Percentiles rank a stretch among this genome's conserved stretches.
phyloP scores from a whole-genome alignment of 106 monocot species.

The Apostasia shenzhenica region DNA sequence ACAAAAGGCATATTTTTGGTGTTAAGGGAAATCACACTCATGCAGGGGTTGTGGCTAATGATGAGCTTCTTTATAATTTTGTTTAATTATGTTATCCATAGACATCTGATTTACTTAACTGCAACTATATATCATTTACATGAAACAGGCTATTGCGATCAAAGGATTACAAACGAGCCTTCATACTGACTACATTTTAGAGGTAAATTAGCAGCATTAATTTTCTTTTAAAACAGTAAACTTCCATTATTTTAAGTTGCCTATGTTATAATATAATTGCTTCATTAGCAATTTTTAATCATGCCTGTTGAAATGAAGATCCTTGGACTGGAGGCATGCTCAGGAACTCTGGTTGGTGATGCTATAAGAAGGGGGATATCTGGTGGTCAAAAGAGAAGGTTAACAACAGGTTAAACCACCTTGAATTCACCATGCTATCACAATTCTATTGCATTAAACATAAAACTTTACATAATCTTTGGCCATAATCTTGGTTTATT shows the following conservation, averaged over 20 bases:
- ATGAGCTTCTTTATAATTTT: too few species aligned
- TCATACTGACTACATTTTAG: conserved; percentile 20
- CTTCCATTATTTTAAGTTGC: too few species aligned
- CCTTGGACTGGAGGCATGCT: conserved; percentile 10
- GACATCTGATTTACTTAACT: too few species aligned
- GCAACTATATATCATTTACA: not conserved
- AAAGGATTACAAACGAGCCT: conserved; percentile 12
- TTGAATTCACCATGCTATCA: not conserved
- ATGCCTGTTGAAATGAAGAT: not conserved
- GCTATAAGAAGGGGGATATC: conserved; percentile 18
- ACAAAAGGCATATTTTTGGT: too few species aligned
- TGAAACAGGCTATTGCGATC: conserved; percentile 7
- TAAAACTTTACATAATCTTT: too few species aligned
- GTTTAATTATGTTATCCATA: too few species aligned
- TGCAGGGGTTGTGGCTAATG: too few species aligned
- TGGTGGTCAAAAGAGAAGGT: conserved; percentile 17
- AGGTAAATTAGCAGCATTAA: conserved; percentile 2
- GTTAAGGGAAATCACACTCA: too few species aligned
- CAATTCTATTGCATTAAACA: not conserved
- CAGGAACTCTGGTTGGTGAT: conserved; percentile 12
- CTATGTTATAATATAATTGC: too few species aligned
- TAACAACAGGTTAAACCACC: conserved; percentile 11
- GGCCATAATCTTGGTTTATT: too few species aligned
- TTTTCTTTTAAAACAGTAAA: too few species aligned
- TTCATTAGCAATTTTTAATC: not conserved